These are phyloP conservation scores for Solanum corneliomulleri DNA, from an alignment of 257 asterid genomes.

Conservation along the genomic window DNA sequence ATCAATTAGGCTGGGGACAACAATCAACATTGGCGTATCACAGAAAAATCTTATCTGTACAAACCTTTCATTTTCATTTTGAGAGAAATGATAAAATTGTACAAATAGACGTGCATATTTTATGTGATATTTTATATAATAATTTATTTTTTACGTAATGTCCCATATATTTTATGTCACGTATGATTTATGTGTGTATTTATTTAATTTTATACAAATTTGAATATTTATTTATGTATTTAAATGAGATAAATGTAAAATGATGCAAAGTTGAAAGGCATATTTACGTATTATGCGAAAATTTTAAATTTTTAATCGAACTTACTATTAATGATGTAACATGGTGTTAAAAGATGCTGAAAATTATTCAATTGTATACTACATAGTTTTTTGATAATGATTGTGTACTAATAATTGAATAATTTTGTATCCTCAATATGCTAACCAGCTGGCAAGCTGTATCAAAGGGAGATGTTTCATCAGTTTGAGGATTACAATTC, in stretches of 20 bases:
- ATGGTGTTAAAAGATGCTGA: background rate
- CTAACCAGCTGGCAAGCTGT: background rate
- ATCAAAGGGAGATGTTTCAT: background rate
- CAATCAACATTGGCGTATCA: background rate
- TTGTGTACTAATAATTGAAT: background rate
- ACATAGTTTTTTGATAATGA: background rate
- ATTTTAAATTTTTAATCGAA: background rate
- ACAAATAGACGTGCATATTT: too few species aligned
- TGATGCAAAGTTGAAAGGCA: fast-evolving
- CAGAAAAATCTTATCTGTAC: background rate
- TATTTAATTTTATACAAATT: too few species aligned
- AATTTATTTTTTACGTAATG: too few species aligned
- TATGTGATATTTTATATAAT: fast-evolving
- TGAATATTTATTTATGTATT: too few species aligned
- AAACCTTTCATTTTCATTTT: background rate
- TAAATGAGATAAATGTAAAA: too few species aligned
- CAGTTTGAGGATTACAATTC: background rate
- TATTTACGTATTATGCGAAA: background rate
- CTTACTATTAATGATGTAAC: background rate
- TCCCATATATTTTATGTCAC: fast-evolving
- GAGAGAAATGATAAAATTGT: background rate
- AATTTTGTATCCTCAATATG: background rate
- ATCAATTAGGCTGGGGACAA: background rate
- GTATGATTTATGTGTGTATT: too few species aligned
- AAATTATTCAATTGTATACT: background rate